Base-by-base conservation (phyloP, 2,329 filamentous ascomycete genomes). In the Fonsecaea nubica region DNA sequence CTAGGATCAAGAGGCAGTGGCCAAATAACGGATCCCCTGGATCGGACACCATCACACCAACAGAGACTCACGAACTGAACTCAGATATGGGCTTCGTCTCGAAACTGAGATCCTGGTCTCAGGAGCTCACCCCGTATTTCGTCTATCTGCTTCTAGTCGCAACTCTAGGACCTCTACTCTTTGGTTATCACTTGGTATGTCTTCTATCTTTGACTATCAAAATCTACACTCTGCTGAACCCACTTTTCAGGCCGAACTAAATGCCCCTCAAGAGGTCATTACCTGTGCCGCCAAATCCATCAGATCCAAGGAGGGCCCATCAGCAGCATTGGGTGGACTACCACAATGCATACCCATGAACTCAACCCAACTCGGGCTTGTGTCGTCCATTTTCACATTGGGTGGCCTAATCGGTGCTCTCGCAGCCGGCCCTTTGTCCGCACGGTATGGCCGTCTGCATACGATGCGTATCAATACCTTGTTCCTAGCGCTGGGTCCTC, bases 311-410 rank as follows among this genome's bases (percentile, higher is more conserved):
- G 40, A 58, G 48, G 21, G 73, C 87, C 88, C 87, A 63, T 90
- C 96, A 79, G 98, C 95, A 10, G n/a, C 52, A 15, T 36, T 60
- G 13, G 53, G 55, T 0, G 57, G 58, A 0, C 94, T 99, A 77
- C 65, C 75, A 88, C 89, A 92, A 82, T 99, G 95, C 76, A 94
- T 99, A 60, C 90, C 89, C 65, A 98, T 98, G 95, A 89, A 82
- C 73, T 85, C 92, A 35, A 86, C 89, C 33, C 86, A 92, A 72
- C 94, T 96, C 78, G 94, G 93, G 38, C 87, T 93, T 55, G 89
- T 97, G 10, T 94, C 92, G n/a, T 96, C 93, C 52, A 89, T 95
- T 74, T 98, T 95, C 81, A 97, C 94, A 0, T 81, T 97, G 6
- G 95, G 95, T 57, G 95, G 95, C 3, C 84, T 99, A 15, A 68